A percentile compares a stretch with the other conserved stretches of the same genome.
Evolutionary conservation across 176 grass and related monocot species (phyloP).

Genomic region (Aegilops speltoides): DNA sequence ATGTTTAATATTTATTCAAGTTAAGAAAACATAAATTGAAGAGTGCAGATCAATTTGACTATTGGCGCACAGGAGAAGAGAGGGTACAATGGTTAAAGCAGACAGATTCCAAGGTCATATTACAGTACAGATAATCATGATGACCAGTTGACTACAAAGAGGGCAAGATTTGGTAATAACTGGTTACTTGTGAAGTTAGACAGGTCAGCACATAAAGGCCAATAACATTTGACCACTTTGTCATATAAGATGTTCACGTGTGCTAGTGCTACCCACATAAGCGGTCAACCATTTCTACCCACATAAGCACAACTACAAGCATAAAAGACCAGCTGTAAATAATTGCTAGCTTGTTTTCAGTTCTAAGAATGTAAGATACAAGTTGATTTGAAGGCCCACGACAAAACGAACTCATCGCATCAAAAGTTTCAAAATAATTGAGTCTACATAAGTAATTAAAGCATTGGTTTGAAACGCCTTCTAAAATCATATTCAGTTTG

Average conservation of each 20-base stretch:
- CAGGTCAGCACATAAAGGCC: not conserved
- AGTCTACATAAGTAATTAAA: not conserved
- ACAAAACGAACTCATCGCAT: not conserved
- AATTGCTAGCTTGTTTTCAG: not conserved
- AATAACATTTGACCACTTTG: not conserved
- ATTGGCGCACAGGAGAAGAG: not conserved
- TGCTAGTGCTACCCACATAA: not conserved
- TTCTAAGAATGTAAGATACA: conserved; percentile 2
- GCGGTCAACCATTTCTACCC: not conserved
- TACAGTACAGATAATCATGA: not conserved
- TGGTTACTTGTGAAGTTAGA: conserved; percentile 13
- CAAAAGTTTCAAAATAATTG: not conserved
- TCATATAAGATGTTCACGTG: not conserved
- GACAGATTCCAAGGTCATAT: not conserved
- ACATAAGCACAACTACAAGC: not conserved
- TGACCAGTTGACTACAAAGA: not conserved
- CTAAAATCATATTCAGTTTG: not conserved
- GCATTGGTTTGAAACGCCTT: not conserved
- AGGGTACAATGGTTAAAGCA: not conserved
- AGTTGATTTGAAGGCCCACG: not conserved
- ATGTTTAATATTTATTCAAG: not conserved
- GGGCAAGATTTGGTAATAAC: not conserved
- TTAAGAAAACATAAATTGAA: conserved; percentile 1
- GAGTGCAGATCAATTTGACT: conserved; percentile 3
- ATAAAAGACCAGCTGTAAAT: not conserved